These are phyloP conservation scores for Penicillium paradoxum DNA, from an alignment of 495 filamentous ascomycete species.

Conservation along the genomic window DNA sequence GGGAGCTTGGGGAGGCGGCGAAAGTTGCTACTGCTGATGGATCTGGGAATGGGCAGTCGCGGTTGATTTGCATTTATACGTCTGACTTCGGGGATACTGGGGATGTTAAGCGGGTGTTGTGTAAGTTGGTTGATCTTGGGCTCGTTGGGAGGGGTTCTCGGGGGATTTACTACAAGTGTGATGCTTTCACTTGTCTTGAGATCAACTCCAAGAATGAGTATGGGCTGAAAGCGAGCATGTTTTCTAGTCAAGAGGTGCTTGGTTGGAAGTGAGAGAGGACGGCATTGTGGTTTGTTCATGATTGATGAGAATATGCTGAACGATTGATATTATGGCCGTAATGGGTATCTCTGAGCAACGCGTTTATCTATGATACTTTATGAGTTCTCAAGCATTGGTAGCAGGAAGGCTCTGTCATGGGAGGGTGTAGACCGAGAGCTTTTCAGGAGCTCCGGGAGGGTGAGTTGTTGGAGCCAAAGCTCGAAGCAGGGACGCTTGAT, in stretches of 20 bases:
- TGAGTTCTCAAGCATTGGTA: not conserved
- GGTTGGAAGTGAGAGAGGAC: conserved; percentile 12
- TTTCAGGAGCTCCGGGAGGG: not conserved
- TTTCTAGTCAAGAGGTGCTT: conserved; percentile 40
- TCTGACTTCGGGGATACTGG: conserved; percentile 60
- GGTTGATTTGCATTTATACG: conserved; percentile 75
- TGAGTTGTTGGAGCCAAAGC: not conserved
- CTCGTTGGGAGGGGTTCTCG: conserved; percentile 45
- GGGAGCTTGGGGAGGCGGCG: conserved; percentile 60
- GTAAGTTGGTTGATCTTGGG: conserved; percentile 53
- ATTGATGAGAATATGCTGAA: conserved; percentile 1
- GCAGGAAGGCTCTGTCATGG: not conserved
- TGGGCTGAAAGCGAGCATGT: conserved; percentile 56
- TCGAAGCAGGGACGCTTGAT: not conserved
- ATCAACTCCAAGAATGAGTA: conserved; percentile 63
- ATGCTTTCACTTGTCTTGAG: conserved; percentile 70
- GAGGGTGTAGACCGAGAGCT: not conserved
- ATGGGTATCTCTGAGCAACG: conserved; percentile 12
- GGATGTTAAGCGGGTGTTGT: conserved; percentile 64
- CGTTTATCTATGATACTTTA: conserved; percentile 2
- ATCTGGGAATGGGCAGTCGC: conserved; percentile 18
- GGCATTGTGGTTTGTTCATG: not conserved
- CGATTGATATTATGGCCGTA: not conserved
- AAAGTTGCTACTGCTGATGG: conserved; percentile 62
- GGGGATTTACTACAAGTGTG: conserved; percentile 75